phyloP scores from a whole-genome alignment of 2,329 filamentous ascomycete genomes.

The Ophiosphaerella korrae region DNA sequence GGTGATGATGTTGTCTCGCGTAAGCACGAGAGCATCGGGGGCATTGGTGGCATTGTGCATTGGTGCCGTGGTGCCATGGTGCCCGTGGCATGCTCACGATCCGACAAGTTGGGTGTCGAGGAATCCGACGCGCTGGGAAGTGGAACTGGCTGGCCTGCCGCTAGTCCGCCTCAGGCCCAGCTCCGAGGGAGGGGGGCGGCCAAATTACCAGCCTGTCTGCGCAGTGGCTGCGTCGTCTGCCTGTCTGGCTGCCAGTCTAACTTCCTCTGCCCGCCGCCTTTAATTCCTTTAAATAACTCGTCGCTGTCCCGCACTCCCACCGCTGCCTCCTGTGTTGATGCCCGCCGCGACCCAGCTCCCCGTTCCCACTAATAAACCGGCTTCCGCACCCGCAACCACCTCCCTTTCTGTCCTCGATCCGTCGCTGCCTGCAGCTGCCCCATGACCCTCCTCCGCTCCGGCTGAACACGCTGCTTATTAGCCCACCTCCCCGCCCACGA shows the following conservation, averaged over 20 bases:
- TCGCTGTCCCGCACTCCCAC: conserved; percentile 13
- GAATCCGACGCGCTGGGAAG: conserved; percentile 23
- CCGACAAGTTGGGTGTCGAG: conserved; percentile 23
- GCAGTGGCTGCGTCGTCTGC: conserved; percentile 4
- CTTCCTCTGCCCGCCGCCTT: too few relatives aligned
- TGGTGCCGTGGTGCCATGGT: too few relatives aligned
- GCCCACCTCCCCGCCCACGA: conserved; percentile 23
- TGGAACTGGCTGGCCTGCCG: conserved; percentile 16
- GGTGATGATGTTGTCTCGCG: background rate
- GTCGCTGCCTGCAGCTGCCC: too few relatives aligned
- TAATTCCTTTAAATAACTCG: conserved; percentile 27
- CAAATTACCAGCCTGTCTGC: conserved; percentile 27
- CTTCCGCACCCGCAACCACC: conserved; percentile 7
- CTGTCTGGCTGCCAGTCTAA: background rate
- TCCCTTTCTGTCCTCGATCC: too few relatives aligned
- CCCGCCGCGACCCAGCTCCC: conserved; percentile 19
- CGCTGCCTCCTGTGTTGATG: conserved; percentile 22
- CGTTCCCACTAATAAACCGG: conserved; percentile 31
- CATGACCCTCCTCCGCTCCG: conserved; percentile 8
- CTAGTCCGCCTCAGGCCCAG: conserved; percentile 16
- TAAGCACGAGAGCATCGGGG: too few relatives aligned
- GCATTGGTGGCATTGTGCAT: too few relatives aligned
- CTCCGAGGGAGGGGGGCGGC: conserved; percentile 19
- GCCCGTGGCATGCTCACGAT: background rate
- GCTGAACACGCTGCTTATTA: conserved; percentile 21